Evolutionary conservation across 2,329 filamentous ascomycete species (phyloP).

Genomic region (Nannizziopsis arthrosporioides): DNA sequence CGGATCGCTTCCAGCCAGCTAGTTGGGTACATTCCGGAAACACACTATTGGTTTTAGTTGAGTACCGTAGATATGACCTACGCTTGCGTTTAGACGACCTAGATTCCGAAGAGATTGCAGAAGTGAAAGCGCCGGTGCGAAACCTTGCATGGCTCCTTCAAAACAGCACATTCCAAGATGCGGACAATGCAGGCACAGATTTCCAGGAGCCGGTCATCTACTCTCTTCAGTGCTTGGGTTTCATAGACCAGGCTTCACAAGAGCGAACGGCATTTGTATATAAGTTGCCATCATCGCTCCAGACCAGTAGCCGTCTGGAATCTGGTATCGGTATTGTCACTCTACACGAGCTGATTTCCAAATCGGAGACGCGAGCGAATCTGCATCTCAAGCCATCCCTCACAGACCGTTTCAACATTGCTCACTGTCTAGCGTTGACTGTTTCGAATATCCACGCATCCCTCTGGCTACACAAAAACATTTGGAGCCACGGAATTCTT

Average conservation of each 20-base stretch:
- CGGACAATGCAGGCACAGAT: conserved; percentile 1
- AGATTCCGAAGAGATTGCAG: conserved; percentile 19
- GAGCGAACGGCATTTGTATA: conserved; percentile 21
- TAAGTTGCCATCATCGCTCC: conserved; percentile 15
- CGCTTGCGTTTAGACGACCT: conserved; percentile 17
- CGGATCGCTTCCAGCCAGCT: conserved; percentile 18
- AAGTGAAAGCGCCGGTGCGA: conserved; percentile 20
- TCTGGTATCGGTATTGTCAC: conserved; percentile 9
- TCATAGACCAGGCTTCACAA: conserved; percentile 19
- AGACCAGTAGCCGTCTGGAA: not conserved
- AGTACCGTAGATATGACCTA: conserved; percentile 22
- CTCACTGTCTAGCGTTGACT: conserved; percentile 20
- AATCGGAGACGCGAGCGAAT: conserved; percentile 14
- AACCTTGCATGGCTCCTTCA: conserved; percentile 22
- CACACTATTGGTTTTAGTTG: conserved; percentile 17
- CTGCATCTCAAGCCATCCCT: conserved; percentile 16
- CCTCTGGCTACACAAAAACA: conserved; percentile 23
- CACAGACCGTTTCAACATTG: conserved; percentile 20
- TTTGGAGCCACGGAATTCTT: conserved; percentile 23
- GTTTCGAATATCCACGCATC: conserved; percentile 21
- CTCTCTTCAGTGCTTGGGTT: conserved; percentile 21
- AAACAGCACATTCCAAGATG: conserved; percentile 19
- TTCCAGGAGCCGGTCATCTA: conserved; percentile 21
- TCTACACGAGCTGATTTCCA: conserved; percentile 19
- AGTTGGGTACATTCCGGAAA: conserved; percentile 14